Conservation (phyloP, 768 basidiomycete species). For the Brasilioporus rufonigricans region DNA sequence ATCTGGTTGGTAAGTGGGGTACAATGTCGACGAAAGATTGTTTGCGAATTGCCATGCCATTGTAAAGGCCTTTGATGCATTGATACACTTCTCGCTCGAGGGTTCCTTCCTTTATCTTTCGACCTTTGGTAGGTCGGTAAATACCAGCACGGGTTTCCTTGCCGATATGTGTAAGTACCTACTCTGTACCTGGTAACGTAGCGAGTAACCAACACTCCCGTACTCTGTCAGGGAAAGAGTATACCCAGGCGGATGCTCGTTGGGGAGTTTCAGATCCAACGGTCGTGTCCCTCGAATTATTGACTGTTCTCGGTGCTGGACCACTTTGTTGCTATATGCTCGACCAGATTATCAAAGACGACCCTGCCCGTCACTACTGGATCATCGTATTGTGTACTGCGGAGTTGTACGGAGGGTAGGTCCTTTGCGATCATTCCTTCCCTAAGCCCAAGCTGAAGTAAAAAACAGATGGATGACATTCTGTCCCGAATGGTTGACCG, state of each 20-base stretch:
- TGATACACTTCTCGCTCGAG: slow-evolving; percentile 78
- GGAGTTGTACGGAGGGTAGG: slow-evolving; percentile 75
- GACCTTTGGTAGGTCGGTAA: slow-evolving; percentile 69
- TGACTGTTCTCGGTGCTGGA: slow-evolving; percentile 75
- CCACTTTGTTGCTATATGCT: slow-evolving; percentile 74
- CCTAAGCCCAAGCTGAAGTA: neutral
- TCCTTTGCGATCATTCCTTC: neutral
- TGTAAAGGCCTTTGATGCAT: slow-evolving; percentile 68
- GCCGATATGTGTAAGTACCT: slow-evolving; percentile 67
- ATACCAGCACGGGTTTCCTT: slow-evolving; percentile 63
- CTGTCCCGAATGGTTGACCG: slow-evolving; percentile 81
- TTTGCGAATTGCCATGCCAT: neutral
- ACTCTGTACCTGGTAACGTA: neutral
- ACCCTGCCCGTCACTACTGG: slow-evolving; percentile 65
- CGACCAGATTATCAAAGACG: slow-evolving; percentile 58
- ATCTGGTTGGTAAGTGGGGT: slow-evolving; percentile 65
- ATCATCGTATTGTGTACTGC: slow-evolving; percentile 72
- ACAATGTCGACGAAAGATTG: neutral
- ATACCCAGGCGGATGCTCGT: slow-evolving; percentile 74
- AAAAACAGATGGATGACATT: slow-evolving; percentile 78
- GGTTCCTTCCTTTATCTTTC: slow-evolving; percentile 81
- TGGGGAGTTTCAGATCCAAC: slow-evolving; percentile 82
- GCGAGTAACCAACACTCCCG: neutral
- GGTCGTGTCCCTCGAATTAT: slow-evolving; percentile 76
- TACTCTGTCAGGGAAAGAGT: slow-evolving; percentile 71